Conservation (phyloP, 225 moss, liverwort and hornwort species). For the Neckera pumila region DNA sequence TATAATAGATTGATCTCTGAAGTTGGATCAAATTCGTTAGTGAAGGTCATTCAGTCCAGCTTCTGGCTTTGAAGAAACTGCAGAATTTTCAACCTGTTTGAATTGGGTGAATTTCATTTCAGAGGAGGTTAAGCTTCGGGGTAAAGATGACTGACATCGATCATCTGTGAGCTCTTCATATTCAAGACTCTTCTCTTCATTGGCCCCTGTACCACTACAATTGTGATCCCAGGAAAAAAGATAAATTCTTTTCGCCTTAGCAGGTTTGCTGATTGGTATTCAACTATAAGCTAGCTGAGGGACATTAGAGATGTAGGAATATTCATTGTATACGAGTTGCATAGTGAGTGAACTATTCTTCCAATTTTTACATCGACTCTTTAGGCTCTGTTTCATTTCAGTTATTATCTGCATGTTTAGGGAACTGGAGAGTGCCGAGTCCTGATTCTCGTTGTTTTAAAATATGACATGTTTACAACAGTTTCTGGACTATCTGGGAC, state of each 20-base stretch:
- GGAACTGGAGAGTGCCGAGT: neutral
- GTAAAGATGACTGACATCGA: neutral
- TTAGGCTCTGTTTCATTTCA: neutral
- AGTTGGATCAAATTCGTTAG: neutral
- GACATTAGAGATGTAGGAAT: neutral
- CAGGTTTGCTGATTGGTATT: neutral
- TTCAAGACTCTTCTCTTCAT: neutral
- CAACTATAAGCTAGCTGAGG: neutral
- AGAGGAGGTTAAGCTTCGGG: neutral
- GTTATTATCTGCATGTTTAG: neutral
- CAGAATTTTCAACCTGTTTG: neutral
- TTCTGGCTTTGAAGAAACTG: neutral
- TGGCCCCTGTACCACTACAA: neutral
- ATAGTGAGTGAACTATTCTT: neutral
- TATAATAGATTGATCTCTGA: neutral
- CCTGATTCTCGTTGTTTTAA: neutral
- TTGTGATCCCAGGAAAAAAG: neutral
- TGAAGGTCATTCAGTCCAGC: neutral
- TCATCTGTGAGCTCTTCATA: neutral
- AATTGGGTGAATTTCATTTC: neutral
- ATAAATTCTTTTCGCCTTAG: conserved; percentile 4
- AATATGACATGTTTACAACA: neutral
- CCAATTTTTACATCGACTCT: neutral
- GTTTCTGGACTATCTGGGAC: neutral
- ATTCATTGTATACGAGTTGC: conserved; percentile 1